Evolutionary conservation across 306 rosid species (phyloP).

Genomic region (Castanospermum australe): DNA sequence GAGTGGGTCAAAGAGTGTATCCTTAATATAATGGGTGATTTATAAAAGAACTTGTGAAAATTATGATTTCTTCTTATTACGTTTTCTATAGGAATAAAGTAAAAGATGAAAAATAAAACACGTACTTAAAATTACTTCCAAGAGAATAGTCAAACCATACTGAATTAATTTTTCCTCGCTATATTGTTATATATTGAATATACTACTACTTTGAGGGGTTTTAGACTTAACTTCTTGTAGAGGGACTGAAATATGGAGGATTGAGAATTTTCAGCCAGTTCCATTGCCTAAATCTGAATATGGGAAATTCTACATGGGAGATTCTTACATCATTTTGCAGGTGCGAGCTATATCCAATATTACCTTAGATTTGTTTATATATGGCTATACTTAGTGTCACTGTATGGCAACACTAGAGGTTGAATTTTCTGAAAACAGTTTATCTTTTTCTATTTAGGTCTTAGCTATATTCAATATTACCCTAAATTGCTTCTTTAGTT

Average conservation of each 20-base stretch:
- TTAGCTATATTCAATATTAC: neutral
- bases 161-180: slow-evolving; percentile 12
- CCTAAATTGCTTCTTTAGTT: slow-evolving; percentile 1
- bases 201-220: slow-evolving; percentile 30
- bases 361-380: neutral
- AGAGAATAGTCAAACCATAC: neutral
- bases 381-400: neutral
- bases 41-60: slow-evolving; percentile 22
- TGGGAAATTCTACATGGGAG: slow-evolving; percentile 97
- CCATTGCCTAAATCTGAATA: slow-evolving; percentile 88
- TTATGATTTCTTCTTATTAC: neutral
- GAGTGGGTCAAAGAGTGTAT: slow-evolving; percentile 96
- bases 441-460: slow-evolving; percentile 10
- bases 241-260: slow-evolving; percentile 98
- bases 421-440: slow-evolving; percentile 18
- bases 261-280: slow-evolving; percentile 93
- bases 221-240: slow-evolving; percentile 72
- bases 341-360: slow-evolving; percentile 39
- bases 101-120: neutral
- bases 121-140: neutral
- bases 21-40: slow-evolving; percentile 47
- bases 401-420: slow-evolving; percentile 9
- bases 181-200: slow-evolving; percentile 11
- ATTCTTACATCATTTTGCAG: slow-evolving; percentile 90
- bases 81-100: neutral